Base-by-base conservation (phyloP, 1,139 yeast genomes). In the Candida neerlandica region DNA sequence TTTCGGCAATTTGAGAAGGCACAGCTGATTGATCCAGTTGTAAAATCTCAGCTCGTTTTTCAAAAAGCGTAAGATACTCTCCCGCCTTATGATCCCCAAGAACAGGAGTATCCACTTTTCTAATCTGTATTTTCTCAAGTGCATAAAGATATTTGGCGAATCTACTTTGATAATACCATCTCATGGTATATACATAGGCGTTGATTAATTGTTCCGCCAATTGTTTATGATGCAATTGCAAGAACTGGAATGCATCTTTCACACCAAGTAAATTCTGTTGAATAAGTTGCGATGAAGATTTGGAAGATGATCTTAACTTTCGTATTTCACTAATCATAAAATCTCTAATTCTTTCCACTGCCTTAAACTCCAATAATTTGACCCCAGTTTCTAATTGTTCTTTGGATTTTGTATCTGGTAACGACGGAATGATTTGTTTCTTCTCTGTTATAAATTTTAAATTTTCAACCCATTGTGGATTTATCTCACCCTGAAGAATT, bases 181-280 rank as follows among this genome's bases (percentile, higher is more conserved):
- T 77, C 90, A 92, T 91, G 1, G 98, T 92, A 61, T 83, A 85
- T 11, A 85, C 71, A 63, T 94, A 94, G 0, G 97, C 98, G 58
- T 81, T 78, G 52, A 84, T 79, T 41, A 94, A 75, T 58, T 90
- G 96, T n/a, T 71, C 63, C 0, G 96, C 92, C 48, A 94, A 69
- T n/a, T 82, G 77, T 4, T 78, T 75, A 52, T 88, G 82, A 46
- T 82, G 81, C 3, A 66, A 58, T 6, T 71, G 65, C 34, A 94
- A 65, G 55, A 88, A 91, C 2, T 69, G 69, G 58, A 70, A 88
- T 1, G 83, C 74, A 45, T 86, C 90, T 52, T 80, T 80, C 15
- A 84, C 82, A 32, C 75, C 73, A 5, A 89, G 65, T 48, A 94
- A 67, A 32, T 80, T 80, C 45, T 77, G 77, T 63, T 94, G 98